Base-by-base conservation (phyloP, 352 stramenopile species). In the Phytopythium boreale region DNA sequence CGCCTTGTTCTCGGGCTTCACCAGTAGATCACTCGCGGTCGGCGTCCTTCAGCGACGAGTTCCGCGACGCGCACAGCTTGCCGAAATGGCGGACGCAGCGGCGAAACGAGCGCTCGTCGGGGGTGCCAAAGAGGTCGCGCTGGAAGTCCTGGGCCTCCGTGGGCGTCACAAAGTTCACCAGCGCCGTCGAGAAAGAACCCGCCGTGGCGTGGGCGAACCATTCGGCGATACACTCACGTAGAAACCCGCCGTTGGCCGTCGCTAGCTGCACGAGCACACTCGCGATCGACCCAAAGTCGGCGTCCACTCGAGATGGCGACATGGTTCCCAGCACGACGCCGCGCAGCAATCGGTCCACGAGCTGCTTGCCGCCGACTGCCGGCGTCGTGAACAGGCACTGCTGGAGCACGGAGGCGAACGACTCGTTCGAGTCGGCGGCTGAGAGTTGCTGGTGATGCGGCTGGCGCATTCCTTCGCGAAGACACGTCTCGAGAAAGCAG, bases 401-500 rank as follows among this genome's bases (percentile, higher is more conserved):
- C 22, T 65, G 44, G 37, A 64, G 56, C 19, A 70, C 69, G 36
- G 77, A 63, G 41, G 53, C 56, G 29, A 77, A 75, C 7, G 75
- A 62, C 68, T 79, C 64, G 4, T 10, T 47, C 19, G 43, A 4
- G 20, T 22, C 64, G 46, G 59, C 50, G 39, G 2, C 24, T 5
- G 56, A 44, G 5, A 14, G 47, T 17, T 53, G 47, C 6, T 53
- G 47, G 24, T 20, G 51, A 11, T 10, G 50, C 4, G 44, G 58
- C 1, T 60, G 53, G 44, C 63, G 51, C n/a, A 80, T 37, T 6
- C 71, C 68, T 20, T 68, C 63, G 43, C 74, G 58, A 20, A 88
- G 56, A 26, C 68, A 67, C 4, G 75, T 72, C 61, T 98, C 91
- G 20, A 98, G 55, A 74, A 98, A 98, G 64, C 87, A 97, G 31